Percentiles rank a stretch among this genome's conserved stretches.
phyloP scores from a whole-genome alignment of 176 grass and related monocot species.

The Avena sativa region DNA sequence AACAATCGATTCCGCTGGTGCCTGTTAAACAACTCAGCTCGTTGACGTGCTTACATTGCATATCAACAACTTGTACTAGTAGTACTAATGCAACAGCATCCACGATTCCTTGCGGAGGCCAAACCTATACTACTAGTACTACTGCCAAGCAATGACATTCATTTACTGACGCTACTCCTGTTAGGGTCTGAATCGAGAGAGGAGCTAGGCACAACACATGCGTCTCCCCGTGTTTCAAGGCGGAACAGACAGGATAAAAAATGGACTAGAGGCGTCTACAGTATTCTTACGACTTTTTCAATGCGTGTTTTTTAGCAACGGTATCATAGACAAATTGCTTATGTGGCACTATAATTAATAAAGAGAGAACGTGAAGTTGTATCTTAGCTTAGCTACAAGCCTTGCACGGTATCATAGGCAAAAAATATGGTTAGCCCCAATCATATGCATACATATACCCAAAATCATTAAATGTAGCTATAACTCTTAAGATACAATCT shows the following conservation, averaged over 20 bases:
- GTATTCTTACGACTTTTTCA: too few species aligned
- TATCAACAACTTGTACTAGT: not conserved
- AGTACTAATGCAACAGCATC: not conserved
- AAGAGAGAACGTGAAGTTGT: too few species aligned
- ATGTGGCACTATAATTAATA: too few species aligned
- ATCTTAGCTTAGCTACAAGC: too few species aligned
- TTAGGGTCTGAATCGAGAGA: not conserved
- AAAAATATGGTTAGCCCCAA: too few species aligned
- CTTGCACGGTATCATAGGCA: too few species aligned
- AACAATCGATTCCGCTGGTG: not conserved
- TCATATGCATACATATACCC: too few species aligned
- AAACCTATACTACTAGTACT: not conserved
- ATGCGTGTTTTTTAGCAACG: too few species aligned
- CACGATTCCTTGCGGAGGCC: not conserved
- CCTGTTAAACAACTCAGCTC: not conserved
- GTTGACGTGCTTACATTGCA: not conserved
- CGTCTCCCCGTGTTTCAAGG: constrained; percentile 41
- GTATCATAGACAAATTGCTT: too few species aligned
- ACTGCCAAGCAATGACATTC: not conserved
- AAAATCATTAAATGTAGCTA: too few species aligned
- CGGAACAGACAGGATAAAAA: constrained; percentile 12
- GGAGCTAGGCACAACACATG: not conserved
- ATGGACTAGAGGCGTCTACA: constrained; percentile 13
- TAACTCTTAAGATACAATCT: too few species aligned
- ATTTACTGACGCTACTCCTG: too few species aligned